phyloP scores from a whole-genome alignment of 495 filamentous ascomycete genomes.

The Echria macrotheca region DNA sequence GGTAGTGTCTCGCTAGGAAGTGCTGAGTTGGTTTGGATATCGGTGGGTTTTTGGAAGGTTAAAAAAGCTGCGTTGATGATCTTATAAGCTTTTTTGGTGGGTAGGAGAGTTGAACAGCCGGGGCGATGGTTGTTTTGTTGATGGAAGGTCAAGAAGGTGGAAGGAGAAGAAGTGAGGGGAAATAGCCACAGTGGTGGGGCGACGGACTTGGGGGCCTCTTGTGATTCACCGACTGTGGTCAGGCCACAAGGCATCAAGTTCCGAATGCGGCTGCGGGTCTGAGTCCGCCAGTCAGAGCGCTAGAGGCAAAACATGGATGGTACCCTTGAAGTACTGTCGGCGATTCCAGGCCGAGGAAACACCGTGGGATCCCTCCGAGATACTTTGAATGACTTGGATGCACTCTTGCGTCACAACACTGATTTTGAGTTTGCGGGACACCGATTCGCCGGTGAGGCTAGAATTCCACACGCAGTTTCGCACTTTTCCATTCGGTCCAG shows the following conservation, averaged over 20 bases:
- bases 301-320: neutral
- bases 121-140: constrained; percentile 2
- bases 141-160: constrained; percentile 5
- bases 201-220: too few species aligned
- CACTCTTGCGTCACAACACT: neutral
- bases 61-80: too few species aligned
- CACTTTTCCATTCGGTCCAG: too few species aligned
- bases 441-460: too few species aligned
- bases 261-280: neutral
- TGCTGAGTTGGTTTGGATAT: constrained; percentile 4
- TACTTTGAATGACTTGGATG: neutral
- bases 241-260: constrained; percentile 27
- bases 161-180: constrained; percentile 20
- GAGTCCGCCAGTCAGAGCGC: constrained; percentile 4
- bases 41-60: constrained; percentile 10
- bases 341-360: neutral
- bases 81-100: too few species aligned
- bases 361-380: neutral
- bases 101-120: too few species aligned
- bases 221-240: constrained; percentile 3
- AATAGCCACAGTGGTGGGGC: constrained; percentile 22
- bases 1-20: constrained; percentile 31
- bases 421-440: too few species aligned
- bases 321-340: neutral
- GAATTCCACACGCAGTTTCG: too few species aligned